phyloP scores from a whole-genome alignment of 441 rosid species.

The Cnidoscolus chayamansa region DNA sequence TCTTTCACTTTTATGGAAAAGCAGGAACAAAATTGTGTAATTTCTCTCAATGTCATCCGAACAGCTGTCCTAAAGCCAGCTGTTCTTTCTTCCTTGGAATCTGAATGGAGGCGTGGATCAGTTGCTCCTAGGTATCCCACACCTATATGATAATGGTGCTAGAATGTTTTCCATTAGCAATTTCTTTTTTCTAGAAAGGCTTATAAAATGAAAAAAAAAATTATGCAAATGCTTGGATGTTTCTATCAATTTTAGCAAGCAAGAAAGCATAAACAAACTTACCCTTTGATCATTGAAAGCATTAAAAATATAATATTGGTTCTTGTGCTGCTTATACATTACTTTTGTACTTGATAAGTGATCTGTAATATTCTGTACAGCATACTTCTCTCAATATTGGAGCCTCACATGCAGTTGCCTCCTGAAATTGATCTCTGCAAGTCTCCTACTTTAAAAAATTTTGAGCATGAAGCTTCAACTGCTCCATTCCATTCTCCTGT shows the following conservation, averaged over 20 bases:
- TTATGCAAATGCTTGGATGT: not conserved
- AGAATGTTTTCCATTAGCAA: slow-evolving; percentile 13
- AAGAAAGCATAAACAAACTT: slow-evolving; percentile 7
- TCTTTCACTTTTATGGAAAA: slow-evolving; percentile 50
- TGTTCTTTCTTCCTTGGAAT: slow-evolving; percentile 76
- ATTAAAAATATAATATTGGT: slow-evolving; percentile 8
- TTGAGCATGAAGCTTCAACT: slow-evolving; percentile 40
- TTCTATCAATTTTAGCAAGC: not conserved
- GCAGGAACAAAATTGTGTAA: slow-evolving; percentile 53
- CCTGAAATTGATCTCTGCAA: slow-evolving; percentile 75
- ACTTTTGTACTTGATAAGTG: slow-evolving; percentile 17
- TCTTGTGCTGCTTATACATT: slow-evolving; percentile 3
- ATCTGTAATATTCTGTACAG: slow-evolving; percentile 44
- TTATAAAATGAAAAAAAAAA: not conserved
- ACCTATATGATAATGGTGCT: slow-evolving; percentile 15
- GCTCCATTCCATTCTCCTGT: slow-evolving; percentile 31
- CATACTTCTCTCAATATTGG: slow-evolving; percentile 80
- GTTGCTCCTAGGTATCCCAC: slow-evolving; percentile 73
- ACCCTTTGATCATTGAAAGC: not conserved
- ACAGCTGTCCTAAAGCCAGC: slow-evolving; percentile 69
- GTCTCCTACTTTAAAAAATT: slow-evolving; percentile 37
- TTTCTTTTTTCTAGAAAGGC: slow-evolving; percentile 4
- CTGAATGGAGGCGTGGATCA: slow-evolving; percentile 79
- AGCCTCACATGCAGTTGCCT: slow-evolving; percentile 73
- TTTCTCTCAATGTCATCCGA: slow-evolving; percentile 68